These are phyloP conservation scores for Chaetomium fimeti DNA, from an alignment of 495 filamentous ascomycete species.

Conservation along the genomic window DNA sequence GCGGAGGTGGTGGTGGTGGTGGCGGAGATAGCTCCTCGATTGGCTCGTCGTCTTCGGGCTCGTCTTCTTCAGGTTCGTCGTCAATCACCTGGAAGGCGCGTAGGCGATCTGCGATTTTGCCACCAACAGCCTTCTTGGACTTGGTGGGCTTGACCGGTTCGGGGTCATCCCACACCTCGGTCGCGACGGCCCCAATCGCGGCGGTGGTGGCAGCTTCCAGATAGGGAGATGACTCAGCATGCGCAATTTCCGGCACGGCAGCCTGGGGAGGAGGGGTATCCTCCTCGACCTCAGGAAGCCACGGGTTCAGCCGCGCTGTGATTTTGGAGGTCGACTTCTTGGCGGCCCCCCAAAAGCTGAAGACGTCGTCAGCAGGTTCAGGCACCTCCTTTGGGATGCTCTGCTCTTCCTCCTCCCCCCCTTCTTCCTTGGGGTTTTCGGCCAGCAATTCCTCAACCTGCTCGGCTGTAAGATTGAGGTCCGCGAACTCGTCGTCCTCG, in stretches of 20 bases:
- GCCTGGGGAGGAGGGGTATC: conserved; percentile 14
- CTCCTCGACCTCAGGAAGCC: conserved; percentile 18
- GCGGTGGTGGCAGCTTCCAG: conserved; percentile 36
- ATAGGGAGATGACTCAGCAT: conserved; percentile 46
- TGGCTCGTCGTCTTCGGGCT: conserved; percentile 14
- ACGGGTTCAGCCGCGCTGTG: conserved; percentile 31
- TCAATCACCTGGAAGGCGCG: conserved; percentile 52
- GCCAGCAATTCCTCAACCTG: conserved; percentile 37
- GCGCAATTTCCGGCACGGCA: conserved; percentile 34
- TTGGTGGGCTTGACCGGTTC: conserved; percentile 41
- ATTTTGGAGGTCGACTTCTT: conserved; percentile 35
- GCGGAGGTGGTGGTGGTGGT: conserved; percentile 26
- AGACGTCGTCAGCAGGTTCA: conserved; percentile 30
- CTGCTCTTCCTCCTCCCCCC: conserved; percentile 29
- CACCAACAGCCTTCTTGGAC: conserved; percentile 44
- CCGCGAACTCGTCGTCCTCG: conserved; percentile 37
- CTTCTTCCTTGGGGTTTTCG: conserved; percentile 30
- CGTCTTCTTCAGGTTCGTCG: conserved; percentile 38
- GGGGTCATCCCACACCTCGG: conserved; percentile 38
- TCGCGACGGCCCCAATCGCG: conserved; percentile 26
- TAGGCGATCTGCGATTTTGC: conserved; percentile 54
- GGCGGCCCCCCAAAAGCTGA: conserved; percentile 51
- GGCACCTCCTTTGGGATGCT: neutral
- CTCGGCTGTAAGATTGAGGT: conserved; percentile 44
- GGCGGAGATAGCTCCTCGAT: conserved; percentile 22